Percentiles rank a stretch among this genome's conserved stretches.
phyloP scores from a whole-genome alignment of 768 basidiomycete genomes.

The Basidioascus undulatus region DNA sequence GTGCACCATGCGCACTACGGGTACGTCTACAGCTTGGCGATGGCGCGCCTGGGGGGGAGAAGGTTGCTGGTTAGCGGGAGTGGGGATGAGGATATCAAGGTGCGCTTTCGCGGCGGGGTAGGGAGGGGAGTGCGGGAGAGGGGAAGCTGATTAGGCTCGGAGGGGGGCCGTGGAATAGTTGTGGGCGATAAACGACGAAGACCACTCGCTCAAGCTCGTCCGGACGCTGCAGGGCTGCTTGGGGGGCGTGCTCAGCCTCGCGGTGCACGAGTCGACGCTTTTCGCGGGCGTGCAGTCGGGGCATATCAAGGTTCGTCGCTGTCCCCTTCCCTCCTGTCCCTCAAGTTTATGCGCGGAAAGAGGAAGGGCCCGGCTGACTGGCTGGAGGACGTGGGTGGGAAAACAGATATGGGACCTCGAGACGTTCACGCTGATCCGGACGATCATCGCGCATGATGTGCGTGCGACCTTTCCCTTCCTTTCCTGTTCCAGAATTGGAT shows the following conservation, averaged over 20 bases:
- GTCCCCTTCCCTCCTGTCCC: neutral
- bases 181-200: constrained; percentile 25
- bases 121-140: neutral
- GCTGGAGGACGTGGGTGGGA: too few relatives aligned
- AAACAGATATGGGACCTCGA: constrained; percentile 42
- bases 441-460: constrained; percentile 65
- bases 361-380: neutral
- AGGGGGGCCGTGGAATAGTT: constrained; percentile 73
- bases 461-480: constrained; percentile 3
- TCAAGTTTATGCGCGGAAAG: too few relatives aligned
- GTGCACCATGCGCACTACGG: constrained; percentile 81
- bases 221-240: constrained; percentile 31
- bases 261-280: constrained; percentile 47
- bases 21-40: constrained; percentile 37
- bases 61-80: constrained; percentile 53
- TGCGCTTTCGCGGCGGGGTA: too few relatives aligned
- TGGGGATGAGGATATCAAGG: constrained; percentile 78
- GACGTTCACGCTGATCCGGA: constrained; percentile 62
- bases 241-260: constrained; percentile 65
- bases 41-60: neutral
- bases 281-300: constrained; percentile 91
- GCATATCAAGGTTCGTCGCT: constrained; percentile 40
- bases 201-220: neutral
- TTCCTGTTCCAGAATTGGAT: neutral
- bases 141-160: constrained; percentile 42